Conservation (phyloP, 768 basidiomycete species). For the Trametes meyenii region DNA sequence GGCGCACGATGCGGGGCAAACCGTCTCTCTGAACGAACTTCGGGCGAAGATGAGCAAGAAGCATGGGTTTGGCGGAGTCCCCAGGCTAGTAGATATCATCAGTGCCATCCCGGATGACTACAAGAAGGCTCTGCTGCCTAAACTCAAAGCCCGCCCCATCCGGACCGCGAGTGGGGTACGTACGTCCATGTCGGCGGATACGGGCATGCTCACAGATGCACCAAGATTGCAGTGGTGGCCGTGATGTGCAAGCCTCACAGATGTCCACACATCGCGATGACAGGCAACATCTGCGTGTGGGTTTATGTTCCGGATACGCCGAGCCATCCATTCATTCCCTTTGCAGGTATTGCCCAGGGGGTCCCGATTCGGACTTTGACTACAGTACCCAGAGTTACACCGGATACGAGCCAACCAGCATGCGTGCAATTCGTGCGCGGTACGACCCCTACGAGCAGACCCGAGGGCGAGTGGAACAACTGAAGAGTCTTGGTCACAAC, state of each 20-base stretch:
- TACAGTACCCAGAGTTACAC: conserved; percentile 98
- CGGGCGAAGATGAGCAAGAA: conserved; percentile 91
- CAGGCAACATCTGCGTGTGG: conserved; percentile 98
- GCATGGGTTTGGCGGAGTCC: conserved; percentile 82
- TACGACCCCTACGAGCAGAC: conserved; percentile 99
- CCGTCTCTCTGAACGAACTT: conserved; percentile 86
- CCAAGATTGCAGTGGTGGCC: conserved; percentile 94
- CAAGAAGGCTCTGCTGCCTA: conserved; percentile 88
- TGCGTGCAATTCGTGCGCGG: conserved; percentile 97
- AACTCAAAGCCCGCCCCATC: conserved; percentile 90
- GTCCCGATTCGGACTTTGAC: conserved; percentile 99
- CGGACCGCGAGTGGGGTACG: conserved; percentile 94
- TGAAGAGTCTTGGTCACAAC: conserved; percentile 93
- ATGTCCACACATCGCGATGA: conserved; percentile 99
- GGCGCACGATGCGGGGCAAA: conserved; percentile 75
- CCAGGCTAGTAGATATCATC: conserved; percentile 95
- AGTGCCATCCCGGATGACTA: conserved; percentile 98
- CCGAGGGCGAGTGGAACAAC: conserved; percentile 90
- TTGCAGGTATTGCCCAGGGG: conserved; percentile 92
- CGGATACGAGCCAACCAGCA: conserved; percentile 95
- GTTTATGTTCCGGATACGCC: conserved; percentile 27
- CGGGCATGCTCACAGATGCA: conserved; percentile 11
- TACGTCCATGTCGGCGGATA: conserved; percentile 17
- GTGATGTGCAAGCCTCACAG: conserved; percentile 99
- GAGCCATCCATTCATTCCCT: conserved; percentile 2